Conservation (phyloP, 352 stramenopile genomes). For the Pythium rishiriense region DNA sequence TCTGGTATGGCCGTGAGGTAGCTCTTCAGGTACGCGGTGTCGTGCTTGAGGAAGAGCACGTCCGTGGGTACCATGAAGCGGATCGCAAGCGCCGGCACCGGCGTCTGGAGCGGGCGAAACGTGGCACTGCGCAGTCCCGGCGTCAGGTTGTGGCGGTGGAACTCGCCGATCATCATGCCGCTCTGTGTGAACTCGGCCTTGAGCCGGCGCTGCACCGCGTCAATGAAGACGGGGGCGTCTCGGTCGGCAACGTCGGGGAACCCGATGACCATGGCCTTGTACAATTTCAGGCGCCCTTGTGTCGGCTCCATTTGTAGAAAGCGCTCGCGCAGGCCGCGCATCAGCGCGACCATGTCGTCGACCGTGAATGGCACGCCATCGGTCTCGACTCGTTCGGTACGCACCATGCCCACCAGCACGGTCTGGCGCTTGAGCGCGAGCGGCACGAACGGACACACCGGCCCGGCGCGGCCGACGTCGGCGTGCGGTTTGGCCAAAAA, state of each 20-base stretch:
- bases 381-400: not conserved
- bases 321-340: slow-evolving; percentile 6
- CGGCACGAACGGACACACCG: slow-evolving; percentile 6
- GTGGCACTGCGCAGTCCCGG: not conserved
- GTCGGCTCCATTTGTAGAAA: not conserved
- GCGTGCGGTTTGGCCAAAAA: slow-evolving; percentile 7
- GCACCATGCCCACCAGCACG: slow-evolving; percentile 8
- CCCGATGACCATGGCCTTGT: slow-evolving; percentile 8
- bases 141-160: slow-evolving; percentile 4
- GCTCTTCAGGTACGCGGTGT: not conserved
- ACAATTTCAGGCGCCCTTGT: not conserved
- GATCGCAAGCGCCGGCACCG: slow-evolving; percentile 1
- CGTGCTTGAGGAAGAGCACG: slow-evolving; percentile 14
- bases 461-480: slow-evolving; percentile 4
- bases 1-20: slow-evolving; percentile 5
- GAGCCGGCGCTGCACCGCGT: not conserved
- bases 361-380: not conserved
- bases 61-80: slow-evolving; percentile 12
- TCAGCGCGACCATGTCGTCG: slow-evolving; percentile 4
- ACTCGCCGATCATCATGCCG: slow-evolving; percentile 16
- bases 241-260: slow-evolving; percentile 2
- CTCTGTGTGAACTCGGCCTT: slow-evolving; percentile 5
- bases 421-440: slow-evolving; percentile 6
- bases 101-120: slow-evolving; percentile 3
- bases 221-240: not conserved